phyloP scores from a whole-genome alignment of 345 rosid species.

The Geranium rotundifolium region DNA sequence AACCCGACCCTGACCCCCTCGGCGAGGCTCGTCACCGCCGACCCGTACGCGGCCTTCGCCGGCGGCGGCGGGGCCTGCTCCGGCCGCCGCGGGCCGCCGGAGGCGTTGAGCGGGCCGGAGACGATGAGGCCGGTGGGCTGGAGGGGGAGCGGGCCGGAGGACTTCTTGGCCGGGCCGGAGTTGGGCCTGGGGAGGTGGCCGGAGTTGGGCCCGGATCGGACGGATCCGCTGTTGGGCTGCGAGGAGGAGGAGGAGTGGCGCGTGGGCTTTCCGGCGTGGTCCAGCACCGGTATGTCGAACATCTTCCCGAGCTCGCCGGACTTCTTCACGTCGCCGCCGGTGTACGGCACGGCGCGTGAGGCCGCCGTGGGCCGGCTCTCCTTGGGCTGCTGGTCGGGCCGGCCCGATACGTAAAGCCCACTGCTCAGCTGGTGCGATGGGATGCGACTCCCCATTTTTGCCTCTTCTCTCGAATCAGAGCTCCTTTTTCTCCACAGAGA shows the following conservation, averaged over 20 bases:
- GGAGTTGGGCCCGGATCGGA: slow-evolving; percentile 68
- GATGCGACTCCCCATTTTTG: slow-evolving; percentile 59
- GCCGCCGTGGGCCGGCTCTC: slow-evolving; percentile 75
- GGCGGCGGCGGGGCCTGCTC: slow-evolving; percentile 42
- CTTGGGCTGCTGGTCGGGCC: slow-evolving; percentile 52
- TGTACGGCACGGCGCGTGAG: slow-evolving; percentile 73
- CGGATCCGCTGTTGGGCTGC: slow-evolving; percentile 69
- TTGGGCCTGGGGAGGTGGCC: slow-evolving; percentile 56
- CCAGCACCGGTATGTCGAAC: slow-evolving; percentile 66
- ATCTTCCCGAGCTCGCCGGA: slow-evolving; percentile 93
- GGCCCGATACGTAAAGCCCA: slow-evolving; percentile 76
- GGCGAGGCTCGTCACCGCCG: slow-evolving; percentile 61
- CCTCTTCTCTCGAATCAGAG: not conserved
- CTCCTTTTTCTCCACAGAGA: not conserved
- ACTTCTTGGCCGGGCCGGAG: slow-evolving; percentile 54
- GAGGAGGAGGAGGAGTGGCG: slow-evolving; percentile 60
- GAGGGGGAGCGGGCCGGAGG: slow-evolving; percentile 66
- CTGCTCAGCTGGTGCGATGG: slow-evolving; percentile 85
- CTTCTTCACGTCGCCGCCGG: slow-evolving; percentile 86
- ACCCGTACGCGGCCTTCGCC: slow-evolving; percentile 54
- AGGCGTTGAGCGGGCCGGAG: slow-evolving; percentile 72
- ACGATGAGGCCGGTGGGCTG: slow-evolving; percentile 89
- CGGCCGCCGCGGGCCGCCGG: slow-evolving; percentile 54
- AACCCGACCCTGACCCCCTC: slow-evolving; percentile 64
- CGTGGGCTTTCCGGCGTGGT: slow-evolving; percentile 31